Evolutionary conservation across 2,329 filamentous ascomycete species (phyloP).

Genomic region (Stagonosporopsis cucurbitacearum): DNA sequence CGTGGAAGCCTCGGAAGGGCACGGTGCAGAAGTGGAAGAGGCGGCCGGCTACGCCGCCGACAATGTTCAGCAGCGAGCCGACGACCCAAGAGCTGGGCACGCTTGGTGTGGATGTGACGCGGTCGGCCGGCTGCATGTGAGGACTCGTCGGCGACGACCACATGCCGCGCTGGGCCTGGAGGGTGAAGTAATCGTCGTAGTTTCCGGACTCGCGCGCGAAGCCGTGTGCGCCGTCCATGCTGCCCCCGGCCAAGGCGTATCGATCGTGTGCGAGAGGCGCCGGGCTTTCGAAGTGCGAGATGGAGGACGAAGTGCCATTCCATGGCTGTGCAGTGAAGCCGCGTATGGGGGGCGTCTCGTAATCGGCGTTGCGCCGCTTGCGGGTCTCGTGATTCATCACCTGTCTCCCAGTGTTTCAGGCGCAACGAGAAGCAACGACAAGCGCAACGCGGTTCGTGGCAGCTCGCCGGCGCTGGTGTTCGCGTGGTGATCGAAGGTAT

Average conservation of each 20-base stretch:
- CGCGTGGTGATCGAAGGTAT: conserved; percentile 31
- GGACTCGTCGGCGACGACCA: conserved; percentile 44
- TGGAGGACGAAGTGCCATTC: conserved; percentile 30
- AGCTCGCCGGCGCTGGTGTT: conserved; percentile 24
- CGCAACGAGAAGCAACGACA: conserved; percentile 28
- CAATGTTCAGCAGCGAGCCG: conserved; percentile 62
- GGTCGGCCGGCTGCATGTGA: conserved; percentile 21
- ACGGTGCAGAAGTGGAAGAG: conserved; percentile 82
- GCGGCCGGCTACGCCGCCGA: conserved; percentile 74
- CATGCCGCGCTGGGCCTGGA: conserved; percentile 46
- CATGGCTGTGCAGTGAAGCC: conserved; percentile 26
- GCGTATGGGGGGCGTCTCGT: conserved; percentile 21
- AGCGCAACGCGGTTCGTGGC: conserved; percentile 35
- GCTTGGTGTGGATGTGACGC: conserved; percentile 25
- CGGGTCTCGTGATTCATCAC: conserved; percentile 44
- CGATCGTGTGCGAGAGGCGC: conserved; percentile 58
- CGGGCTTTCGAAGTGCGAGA: conserved; percentile 45
- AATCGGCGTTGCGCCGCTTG: conserved; percentile 35
- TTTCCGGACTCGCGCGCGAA: conserved; percentile 48
- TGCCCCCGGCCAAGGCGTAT: conserved; percentile 57
- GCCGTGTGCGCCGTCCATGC: conserved; percentile 56
- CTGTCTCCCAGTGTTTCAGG: conserved; percentile 37
- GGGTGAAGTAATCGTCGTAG: conserved; percentile 51
- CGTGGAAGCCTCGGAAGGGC: conserved; percentile 83
- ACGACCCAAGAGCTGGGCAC: conserved; percentile 34